Percentiles rank a stretch among this genome's conserved stretches.
Evolutionary conservation across 2,329 filamentous ascomycete species (phyloP).

Genomic region (Sclerotinia nivalis): DNA sequence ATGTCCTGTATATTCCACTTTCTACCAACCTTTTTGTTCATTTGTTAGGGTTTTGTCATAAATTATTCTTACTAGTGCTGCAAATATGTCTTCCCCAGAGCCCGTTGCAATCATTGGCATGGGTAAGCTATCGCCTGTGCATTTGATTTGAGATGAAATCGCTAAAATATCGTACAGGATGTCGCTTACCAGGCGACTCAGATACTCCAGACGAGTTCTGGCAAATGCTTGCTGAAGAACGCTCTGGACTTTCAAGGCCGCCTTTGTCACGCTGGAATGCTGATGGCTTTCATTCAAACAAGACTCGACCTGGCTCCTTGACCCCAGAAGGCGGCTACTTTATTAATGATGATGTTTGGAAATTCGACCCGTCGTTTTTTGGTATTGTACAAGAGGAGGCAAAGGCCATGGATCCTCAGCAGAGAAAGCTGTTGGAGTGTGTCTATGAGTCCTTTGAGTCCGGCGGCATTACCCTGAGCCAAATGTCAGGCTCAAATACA

Average conservation of each 20-base stretch:
- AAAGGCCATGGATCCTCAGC: conserved; percentile 20
- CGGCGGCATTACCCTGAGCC: conserved; percentile 5
- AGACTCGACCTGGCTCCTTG: conserved; percentile 25
- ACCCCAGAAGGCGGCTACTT: conserved; percentile 29
- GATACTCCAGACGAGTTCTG: conserved; percentile 28
- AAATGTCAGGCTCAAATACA: conserved; percentile 31
- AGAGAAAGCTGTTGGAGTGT: conserved; percentile 17
- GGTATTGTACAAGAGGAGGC: conserved; percentile 18
- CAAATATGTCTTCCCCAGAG: conserved; percentile 15
- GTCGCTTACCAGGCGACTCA: conserved; percentile 52
- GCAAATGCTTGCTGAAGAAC: conserved; percentile 27
- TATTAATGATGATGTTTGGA: conserved; percentile 35
- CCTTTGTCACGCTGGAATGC: conserved; percentile 29
- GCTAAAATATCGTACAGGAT: conserved; percentile 26
- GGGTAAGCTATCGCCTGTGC: conserved; percentile 29
- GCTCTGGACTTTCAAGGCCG: conserved; percentile 24
- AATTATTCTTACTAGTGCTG: neutral
- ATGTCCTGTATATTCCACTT: neutral
- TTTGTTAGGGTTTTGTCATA: neutral
- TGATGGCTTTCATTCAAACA: conserved; percentile 27
- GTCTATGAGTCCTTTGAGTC: conserved; percentile 21
- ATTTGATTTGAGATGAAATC: neutral
- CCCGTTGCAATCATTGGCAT: conserved; percentile 44
- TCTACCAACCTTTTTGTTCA: neutral
- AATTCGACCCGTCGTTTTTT: conserved; percentile 30